Base-by-base conservation (phyloP, 2,329 filamentous ascomycete species). In the Paraphaeosphaeria minitans region DNA sequence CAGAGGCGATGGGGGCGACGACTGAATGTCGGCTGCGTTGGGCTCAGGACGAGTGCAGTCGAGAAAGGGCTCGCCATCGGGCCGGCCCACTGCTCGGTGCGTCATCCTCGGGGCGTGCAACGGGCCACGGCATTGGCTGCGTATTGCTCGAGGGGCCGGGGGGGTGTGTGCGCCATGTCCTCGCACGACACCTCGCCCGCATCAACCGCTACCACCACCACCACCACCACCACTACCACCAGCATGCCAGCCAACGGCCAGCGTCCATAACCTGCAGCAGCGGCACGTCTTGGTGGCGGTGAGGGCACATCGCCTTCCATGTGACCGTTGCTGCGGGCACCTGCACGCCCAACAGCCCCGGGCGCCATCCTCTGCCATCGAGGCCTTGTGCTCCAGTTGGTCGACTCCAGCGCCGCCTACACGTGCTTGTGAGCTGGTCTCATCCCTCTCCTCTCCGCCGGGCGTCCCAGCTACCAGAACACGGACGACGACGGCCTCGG, bases 1-100 rank as follows among this genome's bases (percentile, higher is more conserved):
- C 22, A 27, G 33, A 24, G 48, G 48, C 33, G 48, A 22, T 19
- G 35, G 35, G 16, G 37, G 24, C 58, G 48, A 33, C 48, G 29
- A n/a, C 4, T 16, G 33, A 27, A 2, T 58, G 61, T 54, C 46
- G 45, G 58, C 53, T 59, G 59, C 14, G 19, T 37, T 39, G 37
- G 37, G 37, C 16, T 39, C 37, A 27, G 22, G 43, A 46, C 60
- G 55, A 54, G 54, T 43, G 60, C 50, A 43, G 59, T 55, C 64
- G 65, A 61, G 63, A 62, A 57, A 61, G 59, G 62, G 58, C 63
- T 61, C 60, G 69, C 64, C 55, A 13, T 69, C 63, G 68, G 67
- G 60, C 70, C 66, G 64, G 66, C 60, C 47, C 61, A 55, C 66
- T 53, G 49, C 24, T 53, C 39, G 50, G 41, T 45, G 51, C 51